Conservation (phyloP, 2,329 filamentous ascomycete species). For the Rutstroemia sp. region DNA sequence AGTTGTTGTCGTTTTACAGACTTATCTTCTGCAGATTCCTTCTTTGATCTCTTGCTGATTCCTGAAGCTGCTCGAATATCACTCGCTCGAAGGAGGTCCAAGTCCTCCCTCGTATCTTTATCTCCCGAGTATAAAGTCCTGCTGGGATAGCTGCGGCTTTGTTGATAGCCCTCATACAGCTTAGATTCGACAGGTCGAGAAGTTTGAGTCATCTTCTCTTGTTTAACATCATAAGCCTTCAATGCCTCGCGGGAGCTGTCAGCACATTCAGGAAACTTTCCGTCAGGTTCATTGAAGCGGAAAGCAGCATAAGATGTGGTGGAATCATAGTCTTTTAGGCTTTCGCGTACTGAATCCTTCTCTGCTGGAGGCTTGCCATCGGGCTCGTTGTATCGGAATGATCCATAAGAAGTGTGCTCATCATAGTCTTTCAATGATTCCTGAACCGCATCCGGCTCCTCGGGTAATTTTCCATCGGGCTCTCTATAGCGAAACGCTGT, state of each 20-base stretch:
- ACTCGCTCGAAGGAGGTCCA: constrained; percentile 20
- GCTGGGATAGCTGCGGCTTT: too few species aligned
- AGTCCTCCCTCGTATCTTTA: constrained; percentile 12
- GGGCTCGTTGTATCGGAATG: constrained; percentile 20
- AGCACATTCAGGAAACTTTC: constrained; percentile 18
- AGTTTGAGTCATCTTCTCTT: neutral
- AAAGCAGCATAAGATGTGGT: constrained; percentile 23
- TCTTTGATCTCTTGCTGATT: constrained; percentile 9
- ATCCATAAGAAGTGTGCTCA: constrained; percentile 7
- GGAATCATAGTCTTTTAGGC: constrained; percentile 27
- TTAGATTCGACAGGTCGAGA: too few species aligned
- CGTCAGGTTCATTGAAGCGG: constrained; percentile 22
- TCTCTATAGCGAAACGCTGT: constrained; percentile 21
- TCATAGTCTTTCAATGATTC: constrained; percentile 28
- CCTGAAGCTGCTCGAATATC: constrained; percentile 22
- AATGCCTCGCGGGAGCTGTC: constrained; percentile 31
- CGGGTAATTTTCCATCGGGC: constrained; percentile 18
- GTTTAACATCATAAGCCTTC: constrained; percentile 15
- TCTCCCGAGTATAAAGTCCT: neutral
- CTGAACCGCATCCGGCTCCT: constrained; percentile 27
- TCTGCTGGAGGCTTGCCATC: constrained; percentile 17
- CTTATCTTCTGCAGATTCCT: constrained; percentile 21
- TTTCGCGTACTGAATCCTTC: constrained; percentile 28
- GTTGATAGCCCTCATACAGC: too few species aligned
- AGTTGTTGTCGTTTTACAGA: constrained; percentile 20